A percentile compares a stretch with the other conserved stretches of the same genome.
phyloP scores from a whole-genome alignment of 352 stramenopile species.

The Halophytophthora batemanensis region DNA sequence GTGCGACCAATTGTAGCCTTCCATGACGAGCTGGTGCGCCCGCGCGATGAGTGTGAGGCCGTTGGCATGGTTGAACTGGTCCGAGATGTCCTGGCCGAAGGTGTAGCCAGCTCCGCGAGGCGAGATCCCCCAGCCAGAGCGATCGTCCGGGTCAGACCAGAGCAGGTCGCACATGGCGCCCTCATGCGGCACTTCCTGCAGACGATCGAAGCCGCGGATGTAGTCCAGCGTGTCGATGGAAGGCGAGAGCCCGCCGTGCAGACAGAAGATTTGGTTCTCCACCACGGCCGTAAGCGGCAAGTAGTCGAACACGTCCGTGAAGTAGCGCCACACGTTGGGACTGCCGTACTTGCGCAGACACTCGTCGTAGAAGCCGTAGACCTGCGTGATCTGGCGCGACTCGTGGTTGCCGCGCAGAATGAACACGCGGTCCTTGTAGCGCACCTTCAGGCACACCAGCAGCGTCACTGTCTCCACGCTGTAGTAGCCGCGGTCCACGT shows the following conservation, averaged over 20 bases:
- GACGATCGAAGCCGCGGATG: slow-evolving; percentile 93
- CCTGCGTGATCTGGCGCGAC: slow-evolving; percentile 97
- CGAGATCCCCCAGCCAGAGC: slow-evolving; percentile 97
- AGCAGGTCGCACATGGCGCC: slow-evolving; percentile 98
- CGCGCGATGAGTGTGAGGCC: slow-evolving; percentile 97
- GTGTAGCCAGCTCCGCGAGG: slow-evolving; percentile 97
- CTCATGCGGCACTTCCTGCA: slow-evolving; percentile 99
- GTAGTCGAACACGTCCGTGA: slow-evolving; percentile 99
- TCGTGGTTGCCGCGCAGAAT: slow-evolving; percentile 99
- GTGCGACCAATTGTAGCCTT: slow-evolving; percentile 87
- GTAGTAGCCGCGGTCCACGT: slow-evolving; percentile 99
- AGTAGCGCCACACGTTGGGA: slow-evolving; percentile 99
- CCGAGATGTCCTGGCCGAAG: slow-evolving; percentile 97
- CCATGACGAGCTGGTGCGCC: slow-evolving; percentile 97
- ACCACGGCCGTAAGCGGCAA: slow-evolving; percentile 98
- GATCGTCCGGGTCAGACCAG: slow-evolving; percentile 95
- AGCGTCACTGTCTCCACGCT: slow-evolving; percentile 99
- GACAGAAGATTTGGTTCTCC: slow-evolving; percentile 99
- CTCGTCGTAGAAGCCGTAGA: slow-evolving; percentile 99
- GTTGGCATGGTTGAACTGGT: slow-evolving; percentile 98
- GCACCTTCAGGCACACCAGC: slow-evolving; percentile 68
- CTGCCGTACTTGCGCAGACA: slow-evolving; percentile 97
- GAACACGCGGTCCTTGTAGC: slow-evolving; percentile 99
- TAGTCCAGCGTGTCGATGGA: slow-evolving; percentile 91
- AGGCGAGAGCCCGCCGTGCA: slow-evolving; percentile 97